phyloP scores from a whole-genome alignment of 306 rosid genomes.

The Sindora glabra region DNA sequence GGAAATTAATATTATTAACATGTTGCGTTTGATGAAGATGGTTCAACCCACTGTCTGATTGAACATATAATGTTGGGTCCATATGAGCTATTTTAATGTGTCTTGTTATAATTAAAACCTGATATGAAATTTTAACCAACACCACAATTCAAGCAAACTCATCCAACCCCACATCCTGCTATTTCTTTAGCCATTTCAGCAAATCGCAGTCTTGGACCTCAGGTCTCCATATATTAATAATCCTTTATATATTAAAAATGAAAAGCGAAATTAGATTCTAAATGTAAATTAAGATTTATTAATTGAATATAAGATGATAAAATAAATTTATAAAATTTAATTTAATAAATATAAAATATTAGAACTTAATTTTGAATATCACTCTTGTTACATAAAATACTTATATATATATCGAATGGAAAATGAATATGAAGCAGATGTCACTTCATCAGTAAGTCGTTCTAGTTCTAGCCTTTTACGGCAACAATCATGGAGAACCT shows the following conservation, averaged over 20 bases:
- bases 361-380: too few species aligned
- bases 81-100: neutral
- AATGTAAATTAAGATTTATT: too few species aligned
- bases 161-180: neutral
- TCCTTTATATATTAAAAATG: too few species aligned
- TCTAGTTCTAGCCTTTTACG: neutral
- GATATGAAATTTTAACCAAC: slow-evolving; percentile 49
- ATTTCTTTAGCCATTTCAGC: neutral
- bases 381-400: too few species aligned
- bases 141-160: slow-evolving; percentile 22
- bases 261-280: too few species aligned
- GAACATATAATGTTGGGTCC: slow-evolving; percentile 28
- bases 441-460: neutral
- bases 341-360: too few species aligned
- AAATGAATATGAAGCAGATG: neutral
- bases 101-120: slow-evolving; percentile 2
- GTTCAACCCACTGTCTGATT: slow-evolving; percentile 19
- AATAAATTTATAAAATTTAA: too few species aligned
- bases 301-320: too few species aligned
- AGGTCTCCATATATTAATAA: too few species aligned
- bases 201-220: too few species aligned
- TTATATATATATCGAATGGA: too few species aligned
- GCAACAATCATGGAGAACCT: neutral
- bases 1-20: slow-evolving; percentile 38
- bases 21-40: slow-evolving; percentile 31